Evolutionary conservation across 768 basidiomycete genomes (phyloP).

Genomic region (Boletus tylopilopsis): DNA sequence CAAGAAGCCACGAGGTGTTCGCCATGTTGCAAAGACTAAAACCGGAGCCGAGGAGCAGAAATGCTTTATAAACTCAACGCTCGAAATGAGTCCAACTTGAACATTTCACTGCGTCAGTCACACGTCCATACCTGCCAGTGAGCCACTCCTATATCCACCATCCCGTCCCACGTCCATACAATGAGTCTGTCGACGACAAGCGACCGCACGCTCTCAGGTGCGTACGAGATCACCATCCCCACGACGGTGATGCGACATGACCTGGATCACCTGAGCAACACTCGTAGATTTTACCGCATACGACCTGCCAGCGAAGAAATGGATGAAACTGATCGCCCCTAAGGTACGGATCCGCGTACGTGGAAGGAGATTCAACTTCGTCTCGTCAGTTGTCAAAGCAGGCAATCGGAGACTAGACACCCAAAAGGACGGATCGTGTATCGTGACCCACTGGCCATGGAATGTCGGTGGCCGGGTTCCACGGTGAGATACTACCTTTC

Average conservation of each 20-base stretch:
- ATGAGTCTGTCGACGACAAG: background rate
- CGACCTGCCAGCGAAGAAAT: slow-evolving; percentile 8
- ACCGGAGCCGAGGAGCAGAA: background rate
- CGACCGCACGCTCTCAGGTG: slow-evolving; percentile 3
- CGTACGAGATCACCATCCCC: background rate
- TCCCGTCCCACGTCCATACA: background rate
- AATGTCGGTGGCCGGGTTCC: background rate
- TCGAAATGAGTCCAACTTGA: background rate
- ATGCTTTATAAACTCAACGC: background rate
- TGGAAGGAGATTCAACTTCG: background rate
- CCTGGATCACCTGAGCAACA: background rate
- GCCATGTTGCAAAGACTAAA: background rate
- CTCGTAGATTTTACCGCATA: slow-evolving; percentile 9
- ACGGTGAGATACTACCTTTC: background rate
- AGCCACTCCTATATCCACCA: background rate
- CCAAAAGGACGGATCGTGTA: background rate
- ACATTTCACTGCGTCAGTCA: too few relatives aligned
- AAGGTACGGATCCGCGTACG: slow-evolving; percentile 5
- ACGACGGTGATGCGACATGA: background rate
- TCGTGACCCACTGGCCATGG: slow-evolving; percentile 1
- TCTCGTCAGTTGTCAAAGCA: slow-evolving; percentile 7
- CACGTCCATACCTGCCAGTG: background rate
- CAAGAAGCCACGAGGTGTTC: background rate
- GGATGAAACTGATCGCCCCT: slow-evolving; percentile 4
- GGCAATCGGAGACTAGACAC: background rate